These are phyloP conservation scores for Excoecaria cochinchinensis DNA, from an alignment of 345 rosid species.

Conservation along the genomic window DNA sequence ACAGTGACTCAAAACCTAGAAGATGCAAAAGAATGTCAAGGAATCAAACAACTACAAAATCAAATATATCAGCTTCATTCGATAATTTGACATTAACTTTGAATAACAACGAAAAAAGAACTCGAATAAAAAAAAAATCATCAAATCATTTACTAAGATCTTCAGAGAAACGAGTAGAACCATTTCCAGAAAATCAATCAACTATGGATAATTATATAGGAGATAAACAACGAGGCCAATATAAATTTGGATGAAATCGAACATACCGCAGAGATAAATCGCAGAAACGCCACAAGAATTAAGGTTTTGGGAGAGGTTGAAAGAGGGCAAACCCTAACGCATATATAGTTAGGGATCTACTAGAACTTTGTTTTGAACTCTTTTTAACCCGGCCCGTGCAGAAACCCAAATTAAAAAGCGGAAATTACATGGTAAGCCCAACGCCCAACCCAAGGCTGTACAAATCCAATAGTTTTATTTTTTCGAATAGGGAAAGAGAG, in stretches of 20 bases:
- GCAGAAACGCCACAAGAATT: conserved; percentile 4
- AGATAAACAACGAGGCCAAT: no score
- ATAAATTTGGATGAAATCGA: neutral
- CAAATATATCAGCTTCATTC: neutral
- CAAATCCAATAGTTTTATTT: no score
- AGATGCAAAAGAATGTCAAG: neutral
- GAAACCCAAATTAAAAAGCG: neutral
- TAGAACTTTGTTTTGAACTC: neutral
- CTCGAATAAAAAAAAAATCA: neutral
- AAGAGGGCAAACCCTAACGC: neutral
- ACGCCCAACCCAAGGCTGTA: no score
- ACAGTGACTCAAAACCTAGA: neutral
- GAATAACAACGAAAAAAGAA: neutral
- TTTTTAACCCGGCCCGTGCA: neutral
- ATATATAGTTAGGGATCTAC: neutral
- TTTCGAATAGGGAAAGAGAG: no score
- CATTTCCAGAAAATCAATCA: neutral
- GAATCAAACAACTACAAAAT: neutral
- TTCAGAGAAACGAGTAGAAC: neutral
- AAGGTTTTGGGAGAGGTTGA: conserved; percentile 9
- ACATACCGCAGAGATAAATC: conserved; percentile 12
- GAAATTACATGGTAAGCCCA: no score
- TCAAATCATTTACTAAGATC: no score
- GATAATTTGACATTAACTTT: neutral
- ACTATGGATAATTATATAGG: neutral